Percentiles rank a stretch among this genome's conserved stretches.
Evolutionary conservation across 257 asterid species (phyloP).

Genomic region (Penstemon davidsonii): DNA sequence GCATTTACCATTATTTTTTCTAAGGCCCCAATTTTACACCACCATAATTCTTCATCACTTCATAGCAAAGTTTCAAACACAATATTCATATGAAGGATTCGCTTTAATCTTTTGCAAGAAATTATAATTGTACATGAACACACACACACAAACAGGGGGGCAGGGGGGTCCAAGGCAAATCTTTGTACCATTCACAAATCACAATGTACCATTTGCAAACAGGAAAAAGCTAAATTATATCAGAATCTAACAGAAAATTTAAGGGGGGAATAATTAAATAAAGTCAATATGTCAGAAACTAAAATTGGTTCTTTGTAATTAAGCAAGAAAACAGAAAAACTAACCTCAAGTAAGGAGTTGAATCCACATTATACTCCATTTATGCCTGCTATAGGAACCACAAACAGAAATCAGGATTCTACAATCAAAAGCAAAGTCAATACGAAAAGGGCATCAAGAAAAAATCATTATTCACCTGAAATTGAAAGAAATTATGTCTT

Average conservation of each 20-base stretch:
- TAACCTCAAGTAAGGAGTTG: conserved; percentile 67
- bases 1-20: conserved; percentile 25
- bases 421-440: background rate
- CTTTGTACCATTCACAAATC: background rate
- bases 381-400: background rate
- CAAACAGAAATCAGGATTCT: background rate
- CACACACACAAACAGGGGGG: background rate
- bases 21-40: conserved; percentile 12
- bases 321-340: conserved; percentile 9
- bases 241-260: conserved; percentile 5
- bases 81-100: background rate
- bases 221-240: conserved; percentile 10
- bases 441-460: conserved; percentile 24
- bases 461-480: conserved; percentile 23
- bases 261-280: background rate
- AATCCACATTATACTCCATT: conserved; percentile 50
- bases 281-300: conserved; percentile 22
- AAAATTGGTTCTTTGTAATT: background rate
- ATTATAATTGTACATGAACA: background rate
- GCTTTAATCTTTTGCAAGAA: background rate
- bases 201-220: conserved; percentile 1
- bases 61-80: background rate
- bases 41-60: background rate
- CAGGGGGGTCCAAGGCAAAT: background rate
- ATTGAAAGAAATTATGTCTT: conserved; percentile 13